These are phyloP conservation scores for Fusarium secorum DNA, from an alignment of 2,329 filamentous ascomycete genomes.

Conservation along the genomic window DNA sequence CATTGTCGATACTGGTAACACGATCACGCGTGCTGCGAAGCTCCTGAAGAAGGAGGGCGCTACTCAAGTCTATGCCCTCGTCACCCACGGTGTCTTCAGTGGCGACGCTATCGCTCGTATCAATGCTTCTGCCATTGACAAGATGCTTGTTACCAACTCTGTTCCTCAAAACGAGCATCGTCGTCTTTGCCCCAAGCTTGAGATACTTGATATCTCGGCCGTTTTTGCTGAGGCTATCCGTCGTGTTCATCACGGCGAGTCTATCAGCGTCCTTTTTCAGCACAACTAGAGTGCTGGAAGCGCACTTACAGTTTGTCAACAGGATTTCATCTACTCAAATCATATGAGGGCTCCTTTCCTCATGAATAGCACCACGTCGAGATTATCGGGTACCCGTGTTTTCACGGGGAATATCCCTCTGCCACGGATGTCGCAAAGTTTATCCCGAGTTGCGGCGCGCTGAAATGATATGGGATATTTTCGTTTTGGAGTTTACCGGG, in stretches of 20 bases:
- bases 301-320: constrained; percentile 23
- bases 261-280: constrained; percentile 89
- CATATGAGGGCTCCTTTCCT: constrained; percentile 14
- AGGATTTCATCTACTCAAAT: constrained; percentile 9
- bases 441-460: constrained; percentile 21
- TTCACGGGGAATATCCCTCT: constrained; percentile 2
- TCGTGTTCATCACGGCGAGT: constrained; percentile 96
- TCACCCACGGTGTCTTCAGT: constrained; percentile 94
- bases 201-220: constrained; percentile 87
- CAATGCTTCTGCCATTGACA: constrained; percentile 91
- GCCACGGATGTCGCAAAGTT: constrained; percentile 16
- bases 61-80: constrained; percentile 86
- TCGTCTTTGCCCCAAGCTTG: constrained; percentile 82
- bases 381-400: constrained; percentile 6
- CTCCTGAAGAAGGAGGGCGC: constrained; percentile 96
- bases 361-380: constrained; percentile 4
- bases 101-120: constrained; percentile 94
- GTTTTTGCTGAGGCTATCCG: constrained; percentile 96
- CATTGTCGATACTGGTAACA: constrained; percentile 94
- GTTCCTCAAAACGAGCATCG: constrained; percentile 88
- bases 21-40: constrained; percentile 94
- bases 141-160: constrained; percentile 93
- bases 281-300: constrained; percentile 38
- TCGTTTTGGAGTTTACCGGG: constrained; percentile 41
- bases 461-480: constrained; percentile 33